A percentile compares a stretch with the other conserved stretches of the same genome.
These are phyloP conservation scores for Garcia nutans DNA, from an alignment of 345 rosid species.

Conservation along the genomic window DNA sequence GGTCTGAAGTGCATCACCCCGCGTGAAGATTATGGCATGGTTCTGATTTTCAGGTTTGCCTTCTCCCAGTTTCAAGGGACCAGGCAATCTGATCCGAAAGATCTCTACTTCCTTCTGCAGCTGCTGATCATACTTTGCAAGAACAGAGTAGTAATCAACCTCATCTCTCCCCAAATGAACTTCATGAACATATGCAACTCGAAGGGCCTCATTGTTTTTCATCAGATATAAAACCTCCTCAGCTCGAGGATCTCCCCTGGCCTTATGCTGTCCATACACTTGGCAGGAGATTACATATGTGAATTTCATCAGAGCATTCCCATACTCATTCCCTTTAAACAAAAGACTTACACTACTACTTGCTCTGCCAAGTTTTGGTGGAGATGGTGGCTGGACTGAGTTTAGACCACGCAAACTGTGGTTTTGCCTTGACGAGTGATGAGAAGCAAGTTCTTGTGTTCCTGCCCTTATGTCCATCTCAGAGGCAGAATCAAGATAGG, in stretches of 20 bases:
- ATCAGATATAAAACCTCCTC: slow-evolving; percentile 69
- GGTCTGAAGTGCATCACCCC: slow-evolving; percentile 93
- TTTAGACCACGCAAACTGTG: slow-evolving; percentile 26
- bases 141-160: slow-evolving; percentile 70
- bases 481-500: slow-evolving; percentile 83
- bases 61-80: slow-evolving; percentile 84
- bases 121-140: slow-evolving; percentile 75
- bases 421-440: slow-evolving; percentile 33
- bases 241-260: slow-evolving; percentile 67
- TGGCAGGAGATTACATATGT: slow-evolving; percentile 84
- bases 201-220: slow-evolving; percentile 77
- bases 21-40: slow-evolving; percentile 89
- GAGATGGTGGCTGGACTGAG: slow-evolving; percentile 25
- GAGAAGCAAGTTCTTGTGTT: slow-evolving; percentile 45
- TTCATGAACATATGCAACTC: slow-evolving; percentile 91
- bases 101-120: slow-evolving; percentile 79
- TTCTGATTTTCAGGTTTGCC: slow-evolving; percentile 98
- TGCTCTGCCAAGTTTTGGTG: slow-evolving; percentile 43
- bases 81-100: slow-evolving; percentile 83
- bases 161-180: slow-evolving; percentile 51
- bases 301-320: slow-evolving; percentile 78
- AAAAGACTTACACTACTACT: slow-evolving; percentile 59
- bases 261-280: slow-evolving; percentile 74
- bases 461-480: slow-evolving; percentile 77
- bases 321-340: slow-evolving; percentile 83